A percentile compares a stretch with the other conserved stretches of the same genome.
Evolutionary conservation across 805 yeast genomes (phyloP).

Genomic region (Vanderwaltozyma tropicalis): DNA sequence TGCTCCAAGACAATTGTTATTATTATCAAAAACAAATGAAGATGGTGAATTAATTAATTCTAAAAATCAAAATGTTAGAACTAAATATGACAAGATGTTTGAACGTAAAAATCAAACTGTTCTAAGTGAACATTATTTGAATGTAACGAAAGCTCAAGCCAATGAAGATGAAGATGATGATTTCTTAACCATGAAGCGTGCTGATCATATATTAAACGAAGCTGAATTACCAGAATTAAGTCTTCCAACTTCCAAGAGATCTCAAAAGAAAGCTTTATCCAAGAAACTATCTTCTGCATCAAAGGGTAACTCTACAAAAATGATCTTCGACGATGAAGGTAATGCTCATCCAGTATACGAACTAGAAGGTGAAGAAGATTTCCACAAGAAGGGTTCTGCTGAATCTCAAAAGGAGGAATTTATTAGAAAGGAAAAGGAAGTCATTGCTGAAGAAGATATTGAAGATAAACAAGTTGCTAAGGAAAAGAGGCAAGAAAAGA

Average conservation of each 20-base stretch:
- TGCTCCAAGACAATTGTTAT: slow-evolving; percentile 58
- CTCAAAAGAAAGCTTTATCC: slow-evolving; percentile 75
- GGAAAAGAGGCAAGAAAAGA: slow-evolving; percentile 76
- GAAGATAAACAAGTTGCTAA: slow-evolving; percentile 71
- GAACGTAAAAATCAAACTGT: slow-evolving; percentile 90
- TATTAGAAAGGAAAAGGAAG: slow-evolving; percentile 52
- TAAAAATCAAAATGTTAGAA: slow-evolving; percentile 42
- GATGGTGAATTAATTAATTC: slow-evolving; percentile 46
- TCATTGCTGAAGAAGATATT: slow-evolving; percentile 61
- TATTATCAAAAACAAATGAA: slow-evolving; percentile 45
- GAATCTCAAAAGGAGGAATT: slow-evolving; percentile 55
- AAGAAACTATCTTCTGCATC: slow-evolving; percentile 59
- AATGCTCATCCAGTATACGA: slow-evolving; percentile 85
- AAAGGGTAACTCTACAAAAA: slow-evolving; percentile 63
- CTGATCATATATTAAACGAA: slow-evolving; percentile 59
- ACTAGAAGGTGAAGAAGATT: slow-evolving; percentile 80
- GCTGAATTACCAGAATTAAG: slow-evolving; percentile 53
- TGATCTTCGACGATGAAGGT: slow-evolving; percentile 91
- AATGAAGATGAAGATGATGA: slow-evolving; percentile 51
- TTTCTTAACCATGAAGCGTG: slow-evolving; percentile 71
- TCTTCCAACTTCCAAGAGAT: slow-evolving; percentile 70
- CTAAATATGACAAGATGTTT: slow-evolving; percentile 92
- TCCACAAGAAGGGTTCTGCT: slow-evolving; percentile 61
- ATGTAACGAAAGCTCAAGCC: slow-evolving; percentile 44
- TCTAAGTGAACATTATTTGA: slow-evolving; percentile 76